Evolutionary conservation across 495 filamentous ascomycete genomes (phyloP), one percentile per base, ranked within the genome.

Genomic region (Geopyxis carbonaria): DNA sequence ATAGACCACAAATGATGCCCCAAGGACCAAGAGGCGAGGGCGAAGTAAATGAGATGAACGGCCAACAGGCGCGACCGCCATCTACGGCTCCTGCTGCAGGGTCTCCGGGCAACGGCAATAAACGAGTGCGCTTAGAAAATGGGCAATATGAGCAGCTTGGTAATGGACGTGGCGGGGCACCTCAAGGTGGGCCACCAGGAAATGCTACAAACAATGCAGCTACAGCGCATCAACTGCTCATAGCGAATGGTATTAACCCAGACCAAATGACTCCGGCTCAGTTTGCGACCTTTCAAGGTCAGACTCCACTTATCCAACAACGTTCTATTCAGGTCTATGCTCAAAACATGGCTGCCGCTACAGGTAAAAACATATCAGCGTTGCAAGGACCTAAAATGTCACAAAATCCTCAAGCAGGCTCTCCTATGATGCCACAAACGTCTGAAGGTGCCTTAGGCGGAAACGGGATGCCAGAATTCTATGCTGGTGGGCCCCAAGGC

Each of bases 311-410:
- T 15, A 64, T 68, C 36, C 80, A 85, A 62, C 68, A 73, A 47
- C 86, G 86, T 66, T 75, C 73, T 46, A 75, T 92, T 55, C 75
- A 84, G 62, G 70, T 80, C 61, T 92, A 92, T 69, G 69, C 78
- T 59, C 72, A 80, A 57, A 78, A 73, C 64, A 69, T 92, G 60
- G 73, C 76, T 57, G 45, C 51, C 3, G 50, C 53, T 40, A 43
- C 49, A 6, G 34, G 50, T 16, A 53, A 50, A 44, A 35, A 46
- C n/a, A 42, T 53, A 5, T 47, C 50, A 2, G 43, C 48, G 14
- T 22, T 54, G 11, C 41, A 53, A 18, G 25, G 39, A 34, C 63
- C 64, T 10, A 69, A 68, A 14, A 56, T 56, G 42, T 35, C 52
- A 9, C 42, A 69, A 60, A 34, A 68, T 62, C 25, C 67, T 62